Conservation (phyloP, 495 filamentous ascomycete genomes). For the Cercophora scortea region DNA sequence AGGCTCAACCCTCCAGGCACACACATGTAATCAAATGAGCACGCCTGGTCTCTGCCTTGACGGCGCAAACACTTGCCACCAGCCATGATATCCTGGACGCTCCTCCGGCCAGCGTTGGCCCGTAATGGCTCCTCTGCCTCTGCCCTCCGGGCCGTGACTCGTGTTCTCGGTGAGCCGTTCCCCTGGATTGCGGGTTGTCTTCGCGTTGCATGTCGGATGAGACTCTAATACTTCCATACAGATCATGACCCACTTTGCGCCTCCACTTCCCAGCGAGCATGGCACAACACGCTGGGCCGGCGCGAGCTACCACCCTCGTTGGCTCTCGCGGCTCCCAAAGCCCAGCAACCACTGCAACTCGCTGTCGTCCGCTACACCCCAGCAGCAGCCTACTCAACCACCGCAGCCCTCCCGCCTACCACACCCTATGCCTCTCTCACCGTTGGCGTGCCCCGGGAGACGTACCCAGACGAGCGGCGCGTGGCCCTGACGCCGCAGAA, state of each 20-base stretch:
- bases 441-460: constrained; percentile 66
- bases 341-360: constrained; percentile 11
- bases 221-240: too few relatives aligned
- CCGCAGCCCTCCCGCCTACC: constrained; percentile 31
- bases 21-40: constrained; percentile 17
- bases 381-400: constrained; percentile 22
- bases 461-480: constrained; percentile 61
- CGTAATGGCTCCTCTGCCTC: constrained; percentile 12
- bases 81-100: constrained; percentile 16
- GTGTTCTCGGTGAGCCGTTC: constrained; percentile 14
- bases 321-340: constrained; percentile 13
- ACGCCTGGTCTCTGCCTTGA: constrained; percentile 10
- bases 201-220: not conserved
- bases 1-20: not conserved
- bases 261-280: constrained; percentile 21
- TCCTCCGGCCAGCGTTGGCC: constrained; percentile 19
- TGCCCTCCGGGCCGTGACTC: constrained; percentile 2
- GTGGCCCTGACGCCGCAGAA: constrained; percentile 77
- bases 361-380: constrained; percentile 24
- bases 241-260: constrained; percentile 1
- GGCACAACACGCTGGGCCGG: constrained; percentile 18
- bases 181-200: not conserved
- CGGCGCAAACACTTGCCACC: constrained; percentile 12
- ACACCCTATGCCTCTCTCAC: constrained; percentile 60
- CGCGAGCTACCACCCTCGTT: constrained; percentile 8